A percentile compares a stretch with the other conserved stretches of the same genome.
Evolutionary conservation across 1,139 yeast species (phyloP).

Genomic region (Kodamaea alishanica): DNA sequence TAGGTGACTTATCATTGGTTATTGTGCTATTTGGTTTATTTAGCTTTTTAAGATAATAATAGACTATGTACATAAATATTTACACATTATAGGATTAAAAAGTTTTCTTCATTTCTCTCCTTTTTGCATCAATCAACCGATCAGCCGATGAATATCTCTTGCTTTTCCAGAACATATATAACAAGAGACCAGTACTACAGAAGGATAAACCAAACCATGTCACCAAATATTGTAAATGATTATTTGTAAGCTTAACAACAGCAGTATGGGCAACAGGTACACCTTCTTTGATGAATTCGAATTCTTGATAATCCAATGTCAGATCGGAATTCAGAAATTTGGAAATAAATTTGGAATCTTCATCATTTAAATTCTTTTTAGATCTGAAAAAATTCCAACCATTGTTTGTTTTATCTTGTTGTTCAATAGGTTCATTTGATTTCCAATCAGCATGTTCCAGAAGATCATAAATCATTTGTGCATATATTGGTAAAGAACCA

Average conservation of each 20-base stretch:
- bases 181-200: slow-evolving; percentile 63
- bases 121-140: slow-evolving; percentile 39
- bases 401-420: slow-evolving; percentile 4
- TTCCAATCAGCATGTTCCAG: slow-evolving; percentile 57
- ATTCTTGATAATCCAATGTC: slow-evolving; percentile 41
- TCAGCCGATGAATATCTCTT: slow-evolving; percentile 37
- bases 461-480: slow-evolving; percentile 70
- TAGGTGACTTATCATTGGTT: slow-evolving; percentile 38
- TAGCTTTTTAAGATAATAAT: slow-evolving; percentile 18
- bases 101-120: slow-evolving; percentile 32
- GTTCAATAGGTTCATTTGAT: slow-evolving; percentile 10
- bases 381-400: slow-evolving; percentile 10
- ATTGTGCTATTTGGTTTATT: slow-evolving; percentile 39
- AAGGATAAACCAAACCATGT: slow-evolving; percentile 92
- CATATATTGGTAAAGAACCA: slow-evolving; percentile 67
- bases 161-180: slow-evolving; percentile 31
- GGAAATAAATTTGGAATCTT: slow-evolving; percentile 18
- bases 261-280: slow-evolving; percentile 88
- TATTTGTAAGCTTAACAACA: slow-evolving; percentile 74
- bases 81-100: not conserved
- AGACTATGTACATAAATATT: slow-evolving; percentile 3
- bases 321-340: slow-evolving; percentile 24
- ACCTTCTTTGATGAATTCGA: slow-evolving; percentile 66
- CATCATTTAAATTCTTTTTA: slow-evolving; percentile 8
- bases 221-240: slow-evolving; percentile 85